Evolutionary conservation across 176 grass and related monocot genomes (phyloP).

Genomic region (Typha latifolia): DNA sequence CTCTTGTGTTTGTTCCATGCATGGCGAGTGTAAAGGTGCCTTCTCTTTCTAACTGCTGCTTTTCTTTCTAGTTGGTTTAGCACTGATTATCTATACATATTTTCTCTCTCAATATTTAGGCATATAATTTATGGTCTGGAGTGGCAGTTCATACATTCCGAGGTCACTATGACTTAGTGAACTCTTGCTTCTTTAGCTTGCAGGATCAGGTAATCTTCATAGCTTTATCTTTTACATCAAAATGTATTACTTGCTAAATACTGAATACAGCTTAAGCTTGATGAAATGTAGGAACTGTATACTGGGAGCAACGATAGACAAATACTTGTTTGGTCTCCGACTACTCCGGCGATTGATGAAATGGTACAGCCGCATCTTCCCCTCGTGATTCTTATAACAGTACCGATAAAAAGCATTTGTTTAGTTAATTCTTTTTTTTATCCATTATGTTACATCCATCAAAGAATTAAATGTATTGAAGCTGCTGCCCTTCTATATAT

Average conservation of each 20-base stretch:
- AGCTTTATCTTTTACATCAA: slow-evolving; percentile 8
- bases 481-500: neutral
- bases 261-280: slow-evolving; percentile 15
- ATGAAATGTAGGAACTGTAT: slow-evolving; percentile 63
- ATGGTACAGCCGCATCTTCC: slow-evolving; percentile 38
- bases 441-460: neutral
- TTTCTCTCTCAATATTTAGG: slow-evolving; percentile 27
- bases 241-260: neutral
- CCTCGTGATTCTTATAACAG: neutral
- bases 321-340: slow-evolving; percentile 93
- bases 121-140: slow-evolving; percentile 73
- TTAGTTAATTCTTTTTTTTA: neutral
- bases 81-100: slow-evolving; percentile 1
- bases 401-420: neutral
- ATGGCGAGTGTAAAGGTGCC: slow-evolving; percentile 80
- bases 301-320: slow-evolving; percentile 95
- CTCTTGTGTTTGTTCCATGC: slow-evolving; percentile 78
- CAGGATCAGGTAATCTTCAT: slow-evolving; percentile 53
- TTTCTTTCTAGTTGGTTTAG: neutral
- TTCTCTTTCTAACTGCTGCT: slow-evolving; percentile 9
- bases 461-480: neutral
- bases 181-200: slow-evolving; percentile 66
- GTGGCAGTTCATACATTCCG: slow-evolving; percentile 48
- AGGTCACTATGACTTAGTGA: slow-evolving; percentile 82
- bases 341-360: slow-evolving; percentile 45